Evolutionary conservation across 2,329 filamentous ascomycete genomes (phyloP).

Genomic region (Ambrosiella cleistominuta): DNA sequence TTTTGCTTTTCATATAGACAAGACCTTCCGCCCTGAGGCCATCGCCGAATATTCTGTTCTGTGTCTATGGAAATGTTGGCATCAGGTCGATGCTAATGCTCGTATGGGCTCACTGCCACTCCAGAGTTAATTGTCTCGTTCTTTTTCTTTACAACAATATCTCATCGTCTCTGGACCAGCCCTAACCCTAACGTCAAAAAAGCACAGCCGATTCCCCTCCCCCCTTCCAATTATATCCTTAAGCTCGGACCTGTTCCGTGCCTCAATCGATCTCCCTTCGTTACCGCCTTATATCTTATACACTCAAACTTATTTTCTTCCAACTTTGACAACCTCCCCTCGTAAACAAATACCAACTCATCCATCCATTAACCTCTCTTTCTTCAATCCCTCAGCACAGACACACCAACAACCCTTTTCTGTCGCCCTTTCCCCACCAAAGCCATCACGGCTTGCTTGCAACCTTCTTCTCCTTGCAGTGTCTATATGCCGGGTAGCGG

Average conservation of each 20-base stretch:
- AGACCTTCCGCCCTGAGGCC: too few relatives aligned
- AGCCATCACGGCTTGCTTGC: not conserved
- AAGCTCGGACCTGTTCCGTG: not conserved
- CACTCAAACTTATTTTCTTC: too few relatives aligned
- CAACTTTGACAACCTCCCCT: not conserved
- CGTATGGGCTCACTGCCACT: too few relatives aligned
- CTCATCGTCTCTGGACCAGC: too few relatives aligned
- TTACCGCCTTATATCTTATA: not conserved
- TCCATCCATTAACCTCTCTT: not conserved
- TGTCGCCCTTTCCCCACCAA: too few relatives aligned
- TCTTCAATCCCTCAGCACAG: not conserved
- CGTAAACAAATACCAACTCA: not conserved
- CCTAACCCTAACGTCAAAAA: not conserved
- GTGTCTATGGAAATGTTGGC: too few relatives aligned
- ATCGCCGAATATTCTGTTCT: too few relatives aligned
- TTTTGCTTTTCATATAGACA: too few relatives aligned
- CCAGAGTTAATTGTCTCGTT: too few relatives aligned
- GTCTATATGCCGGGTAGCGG: not conserved
- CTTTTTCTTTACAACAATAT: not conserved
- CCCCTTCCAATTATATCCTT: not conserved
- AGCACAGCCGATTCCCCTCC: not conserved
- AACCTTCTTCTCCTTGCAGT: not conserved
- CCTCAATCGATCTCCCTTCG: not conserved
- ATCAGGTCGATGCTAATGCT: too few relatives aligned
- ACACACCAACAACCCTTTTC: not conserved